phyloP scores from a whole-genome alignment of 1,139 yeast species.

The Nadsonia commutata region DNA sequence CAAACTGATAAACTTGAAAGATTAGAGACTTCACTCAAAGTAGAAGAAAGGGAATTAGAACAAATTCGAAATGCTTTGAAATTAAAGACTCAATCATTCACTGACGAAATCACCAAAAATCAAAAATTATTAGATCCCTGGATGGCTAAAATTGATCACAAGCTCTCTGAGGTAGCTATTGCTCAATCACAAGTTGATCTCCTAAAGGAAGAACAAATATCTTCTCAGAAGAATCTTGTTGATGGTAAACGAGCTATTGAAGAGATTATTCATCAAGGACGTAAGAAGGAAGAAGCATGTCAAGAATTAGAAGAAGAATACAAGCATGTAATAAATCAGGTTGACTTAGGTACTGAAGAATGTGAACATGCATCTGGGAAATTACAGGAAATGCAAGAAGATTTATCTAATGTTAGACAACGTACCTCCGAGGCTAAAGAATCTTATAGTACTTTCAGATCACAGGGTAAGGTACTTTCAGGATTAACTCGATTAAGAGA shows the following conservation, averaged over 20 bases:
- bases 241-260: conserved; percentile 34
- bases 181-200: conserved; percentile 53
- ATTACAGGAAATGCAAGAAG: conserved; percentile 37
- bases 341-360: conserved; percentile 44
- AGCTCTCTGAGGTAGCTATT: conserved; percentile 51
- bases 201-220: conserved; percentile 34
- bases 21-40: conserved; percentile 32
- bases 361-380: conserved; percentile 34
- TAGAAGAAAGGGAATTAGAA: conserved; percentile 43
- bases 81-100: conserved; percentile 54
- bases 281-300: conserved; percentile 34
- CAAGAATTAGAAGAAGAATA: conserved; percentile 30
- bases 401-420: conserved; percentile 43
- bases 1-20: conserved; percentile 25
- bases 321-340: conserved; percentile 37
- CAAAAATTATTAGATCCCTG: conserved; percentile 73
- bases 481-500: conserved; percentile 57
- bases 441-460: conserved; percentile 41
- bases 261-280: conserved; percentile 38
- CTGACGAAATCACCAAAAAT: conserved; percentile 45
- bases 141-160: conserved; percentile 53
- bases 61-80: conserved; percentile 53
- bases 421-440: conserved; percentile 51
- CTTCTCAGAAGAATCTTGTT: conserved; percentile 32
- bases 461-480: conserved; percentile 58